Base-by-base conservation (phyloP, 2,329 filamentous ascomycete genomes). In the Colletotrichum abscissum region DNA sequence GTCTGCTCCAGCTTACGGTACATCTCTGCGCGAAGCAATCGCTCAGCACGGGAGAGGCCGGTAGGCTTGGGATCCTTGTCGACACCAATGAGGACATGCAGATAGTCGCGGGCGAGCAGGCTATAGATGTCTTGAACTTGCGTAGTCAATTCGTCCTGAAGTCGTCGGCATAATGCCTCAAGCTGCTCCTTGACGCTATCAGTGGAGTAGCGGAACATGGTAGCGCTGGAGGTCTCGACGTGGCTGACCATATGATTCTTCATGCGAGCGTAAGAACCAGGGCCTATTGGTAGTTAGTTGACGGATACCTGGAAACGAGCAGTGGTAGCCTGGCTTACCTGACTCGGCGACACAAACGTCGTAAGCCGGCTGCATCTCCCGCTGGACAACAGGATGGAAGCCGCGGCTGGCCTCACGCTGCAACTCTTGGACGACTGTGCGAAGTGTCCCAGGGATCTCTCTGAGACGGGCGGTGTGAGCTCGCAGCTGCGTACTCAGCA, bases 191-290 rank as follows among this genome's bases (percentile, higher is more conserved):
- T 68, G 8, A 79, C 77, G 14, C 30, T 72, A 60, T 74, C 64
- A 3, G 72, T 68, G 46, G 72, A 58, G n/a, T 55, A 57, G 22
- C 63, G 69, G 58, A 79, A 79, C 75, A 78, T 79, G 42, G 26
- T 63, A 6, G 66, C 35, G 9, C 71, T 67, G 2, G 63, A 19
- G 2, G 30, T 42, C 4, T 67, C 66, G n/a, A 79, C 78, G 63
- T 78, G 77, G 3, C 19, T 26, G 7, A 74, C 46, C 78, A 79
- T 78, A 38, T 74, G 59, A 11, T 55, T 56, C 73, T 79, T 79
- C 78, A 79, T 79, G 9, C 78, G 77, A 49, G 63, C 75, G 38
- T 58, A 79, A 1, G 69, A 78, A 2, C 78, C 78, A 1, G 57
- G 9, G 2, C 78, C 78, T 75, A 33, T 12, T 19, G 16, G 8